Percentiles rank a stretch among this genome's conserved stretches.
These are phyloP conservation scores for Leersia perrieri DNA, from an alignment of 176 grass and related monocot genomes.

Conservation along the genomic window DNA sequence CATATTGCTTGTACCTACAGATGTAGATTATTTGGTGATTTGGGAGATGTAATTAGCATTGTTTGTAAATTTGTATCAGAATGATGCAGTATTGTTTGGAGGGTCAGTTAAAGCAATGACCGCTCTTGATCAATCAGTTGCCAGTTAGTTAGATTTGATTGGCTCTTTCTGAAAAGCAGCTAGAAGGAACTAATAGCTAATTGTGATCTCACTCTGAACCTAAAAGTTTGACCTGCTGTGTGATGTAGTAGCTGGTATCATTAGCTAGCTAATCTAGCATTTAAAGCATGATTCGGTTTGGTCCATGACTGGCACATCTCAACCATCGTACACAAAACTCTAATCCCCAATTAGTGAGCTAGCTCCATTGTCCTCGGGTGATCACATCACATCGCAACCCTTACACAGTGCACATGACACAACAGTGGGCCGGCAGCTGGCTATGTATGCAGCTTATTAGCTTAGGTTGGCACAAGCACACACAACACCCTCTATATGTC, in stretches of 20 bases:
- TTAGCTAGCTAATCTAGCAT: constrained; percentile 25
- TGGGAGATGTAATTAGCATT: constrained; percentile 35
- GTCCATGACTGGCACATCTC: constrained; percentile 34
- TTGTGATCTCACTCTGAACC: constrained; percentile 31
- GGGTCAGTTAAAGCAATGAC: neutral
- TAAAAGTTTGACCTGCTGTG: constrained; percentile 43
- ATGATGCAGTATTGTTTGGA: neutral
- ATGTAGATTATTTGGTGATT: constrained; percentile 33
- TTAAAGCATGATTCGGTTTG: constrained; percentile 30
- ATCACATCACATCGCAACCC: constrained; percentile 23
- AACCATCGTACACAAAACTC: constrained; percentile 22
- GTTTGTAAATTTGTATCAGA: neutral
- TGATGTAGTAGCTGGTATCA: neutral
- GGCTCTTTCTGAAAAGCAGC: neutral
- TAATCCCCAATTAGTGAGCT: constrained; percentile 4
- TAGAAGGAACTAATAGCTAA: neutral
- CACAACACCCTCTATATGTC: neutral
- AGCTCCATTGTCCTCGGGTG: neutral
- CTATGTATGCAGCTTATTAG: neutral
- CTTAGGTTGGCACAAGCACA: constrained; percentile 16
- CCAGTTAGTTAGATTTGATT: constrained; percentile 13
- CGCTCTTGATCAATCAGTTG: neutral
- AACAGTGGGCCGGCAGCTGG: neutral
- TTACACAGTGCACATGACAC: constrained; percentile 10
- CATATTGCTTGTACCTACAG: constrained; percentile 7